A percentile compares a stretch with the other conserved stretches of the same genome.
phyloP scores from a whole-genome alignment of 768 basidiomycete species.

The Phylloporus sp. region DNA sequence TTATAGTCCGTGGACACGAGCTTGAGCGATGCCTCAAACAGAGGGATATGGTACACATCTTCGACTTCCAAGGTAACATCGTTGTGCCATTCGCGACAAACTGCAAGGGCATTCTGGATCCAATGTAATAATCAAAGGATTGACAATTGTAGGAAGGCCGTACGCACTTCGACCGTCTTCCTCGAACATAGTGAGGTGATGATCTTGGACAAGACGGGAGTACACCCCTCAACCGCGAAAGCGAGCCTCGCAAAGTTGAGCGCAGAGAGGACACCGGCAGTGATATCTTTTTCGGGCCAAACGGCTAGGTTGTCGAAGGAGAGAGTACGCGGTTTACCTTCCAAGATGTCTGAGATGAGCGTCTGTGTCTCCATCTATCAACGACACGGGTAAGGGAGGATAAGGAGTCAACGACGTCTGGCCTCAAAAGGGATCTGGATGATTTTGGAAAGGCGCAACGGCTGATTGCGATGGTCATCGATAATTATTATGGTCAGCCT shows the following conservation, averaged over 20 bases:
- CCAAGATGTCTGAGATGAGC: conserved; percentile 14
- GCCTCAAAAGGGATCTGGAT: not conserved
- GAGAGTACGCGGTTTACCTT: conserved; percentile 35
- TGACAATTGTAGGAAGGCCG: not conserved
- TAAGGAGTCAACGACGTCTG: not conserved
- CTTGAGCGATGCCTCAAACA: conserved; percentile 42
- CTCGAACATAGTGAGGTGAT: conserved; percentile 10
- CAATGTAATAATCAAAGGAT: not conserved
- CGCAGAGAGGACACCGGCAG: conserved; percentile 54
- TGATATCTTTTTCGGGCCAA: conserved; percentile 22
- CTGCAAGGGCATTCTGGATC: conserved; percentile 48
- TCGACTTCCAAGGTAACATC: conserved; percentile 47
- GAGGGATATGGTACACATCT: conserved; percentile 42
- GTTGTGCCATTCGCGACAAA: conserved; percentile 47
- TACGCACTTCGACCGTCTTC: conserved; percentile 19
- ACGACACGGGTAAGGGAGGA: not conserved
- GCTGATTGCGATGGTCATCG: conserved; percentile 2
- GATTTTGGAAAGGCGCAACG: conserved; percentile 4
- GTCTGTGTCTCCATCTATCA: conserved; percentile 11
- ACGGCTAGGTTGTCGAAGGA: conserved; percentile 44
- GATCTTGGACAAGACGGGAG: conserved; percentile 8
- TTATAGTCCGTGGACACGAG: conserved; percentile 34
- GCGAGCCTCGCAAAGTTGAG: conserved; percentile 55
- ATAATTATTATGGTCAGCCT: not conserved
- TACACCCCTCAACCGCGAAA: conserved; percentile 23